phyloP scores from a whole-genome alignment of 768 basidiomycete genomes.

The Trametes gibbosa region DNA sequence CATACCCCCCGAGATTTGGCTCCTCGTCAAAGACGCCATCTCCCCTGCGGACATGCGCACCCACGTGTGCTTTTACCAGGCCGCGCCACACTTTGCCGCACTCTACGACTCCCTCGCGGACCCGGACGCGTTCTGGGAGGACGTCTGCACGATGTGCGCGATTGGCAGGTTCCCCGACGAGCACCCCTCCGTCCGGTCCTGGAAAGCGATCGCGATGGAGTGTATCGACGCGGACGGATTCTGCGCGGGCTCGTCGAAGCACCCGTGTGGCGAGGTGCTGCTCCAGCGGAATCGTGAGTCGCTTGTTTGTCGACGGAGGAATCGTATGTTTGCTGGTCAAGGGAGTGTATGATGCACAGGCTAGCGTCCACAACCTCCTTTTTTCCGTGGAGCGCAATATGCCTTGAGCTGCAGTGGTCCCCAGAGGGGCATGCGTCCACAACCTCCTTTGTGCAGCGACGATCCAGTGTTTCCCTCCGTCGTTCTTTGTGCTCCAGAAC shows the following conservation, averaged over 20 bases:
- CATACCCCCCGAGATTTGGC: conserved; percentile 19
- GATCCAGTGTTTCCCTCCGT: too few species aligned
- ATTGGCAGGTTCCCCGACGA: neutral
- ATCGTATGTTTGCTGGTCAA: too few species aligned
- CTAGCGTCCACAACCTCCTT: too few species aligned
- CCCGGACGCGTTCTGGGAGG: conserved; percentile 19
- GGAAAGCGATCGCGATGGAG: neutral
- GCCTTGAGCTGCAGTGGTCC: too few species aligned
- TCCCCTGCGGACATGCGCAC: conserved; percentile 18
- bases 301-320: neutral
- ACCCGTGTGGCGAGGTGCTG: neutral
- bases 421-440: too few species aligned
- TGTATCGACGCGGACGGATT: neutral
- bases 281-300: neutral
- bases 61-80: conserved; percentile 24
- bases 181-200: neutral
- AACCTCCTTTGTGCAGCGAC: too few species aligned
- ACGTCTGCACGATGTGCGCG: neutral
- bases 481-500: neutral
- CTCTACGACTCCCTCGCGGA: conserved; percentile 19
- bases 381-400: too few species aligned
- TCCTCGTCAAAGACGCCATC: conserved; percentile 17
- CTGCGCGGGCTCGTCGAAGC: neutral
- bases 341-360: too few species aligned
- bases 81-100: conserved; percentile 14